Percentiles rank a stretch among this genome's conserved stretches.
Conservation (phyloP, 768 basidiomycete species). For the Calvatia gigantea region DNA sequence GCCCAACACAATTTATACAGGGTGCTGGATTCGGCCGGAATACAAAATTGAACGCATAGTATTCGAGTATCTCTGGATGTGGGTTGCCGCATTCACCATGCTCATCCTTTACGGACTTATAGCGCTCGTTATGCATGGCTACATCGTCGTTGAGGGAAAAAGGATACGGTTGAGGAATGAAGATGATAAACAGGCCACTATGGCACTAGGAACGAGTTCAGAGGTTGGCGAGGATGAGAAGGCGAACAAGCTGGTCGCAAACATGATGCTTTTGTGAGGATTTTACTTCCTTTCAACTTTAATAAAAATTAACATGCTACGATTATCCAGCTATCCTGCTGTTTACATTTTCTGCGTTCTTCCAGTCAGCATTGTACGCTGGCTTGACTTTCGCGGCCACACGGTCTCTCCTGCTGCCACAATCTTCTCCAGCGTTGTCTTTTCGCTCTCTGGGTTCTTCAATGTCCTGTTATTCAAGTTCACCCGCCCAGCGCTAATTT, state of each 20-base stretch:
- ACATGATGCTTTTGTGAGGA: constrained; percentile 39
- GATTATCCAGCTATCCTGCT: constrained; percentile 42
- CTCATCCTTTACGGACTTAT: constrained; percentile 35
- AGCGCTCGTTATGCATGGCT: constrained; percentile 31
- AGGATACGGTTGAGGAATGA: constrained; percentile 2
- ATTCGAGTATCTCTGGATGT: constrained; percentile 43
- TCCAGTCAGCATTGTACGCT: constrained; percentile 19
- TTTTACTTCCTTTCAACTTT: neutral
- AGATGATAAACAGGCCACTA: neutral
- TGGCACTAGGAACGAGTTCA: neutral
- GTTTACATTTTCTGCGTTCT: constrained; percentile 31
- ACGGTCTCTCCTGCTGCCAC: constrained; percentile 15
- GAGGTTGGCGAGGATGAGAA: constrained; percentile 14
- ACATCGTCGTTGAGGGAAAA: constrained; percentile 24
- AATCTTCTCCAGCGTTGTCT: constrained; percentile 14
- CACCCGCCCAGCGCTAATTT: neutral
- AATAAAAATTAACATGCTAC: neutral
- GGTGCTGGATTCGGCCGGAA: constrained; percentile 40
- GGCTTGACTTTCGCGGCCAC: constrained; percentile 16
- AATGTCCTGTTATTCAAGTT: constrained; percentile 18
- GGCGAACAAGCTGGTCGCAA: constrained; percentile 21
- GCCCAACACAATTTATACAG: constrained; percentile 18
- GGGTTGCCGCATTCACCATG: constrained; percentile 36
- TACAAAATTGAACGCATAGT: constrained; percentile 33
- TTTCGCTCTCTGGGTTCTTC: constrained; percentile 19